Conservation (phyloP, 2,329 filamentous ascomycete species). For the Colletotrichum agaves region DNA sequence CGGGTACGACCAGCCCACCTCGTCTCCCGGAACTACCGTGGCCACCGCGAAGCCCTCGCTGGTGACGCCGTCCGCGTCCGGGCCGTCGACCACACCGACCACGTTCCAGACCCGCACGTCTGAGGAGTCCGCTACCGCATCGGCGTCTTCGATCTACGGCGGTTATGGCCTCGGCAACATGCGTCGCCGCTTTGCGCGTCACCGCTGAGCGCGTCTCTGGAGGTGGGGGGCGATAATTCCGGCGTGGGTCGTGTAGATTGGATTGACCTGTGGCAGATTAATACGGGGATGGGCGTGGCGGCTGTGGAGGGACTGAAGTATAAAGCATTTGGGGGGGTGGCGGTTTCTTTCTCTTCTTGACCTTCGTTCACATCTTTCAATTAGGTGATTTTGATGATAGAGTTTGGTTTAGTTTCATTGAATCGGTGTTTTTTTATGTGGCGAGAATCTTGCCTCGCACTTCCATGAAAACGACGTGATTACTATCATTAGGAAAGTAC, state of each 20-base stretch:
- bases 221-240: too few relatives aligned
- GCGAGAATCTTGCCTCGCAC: neutral
- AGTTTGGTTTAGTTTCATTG: neutral
- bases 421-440: slow-evolving; percentile 9
- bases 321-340: slow-evolving; percentile 3
- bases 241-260: neutral
- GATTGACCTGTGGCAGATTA: neutral
- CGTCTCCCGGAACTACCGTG: slow-evolving; percentile 4
- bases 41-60: slow-evolving; percentile 21
- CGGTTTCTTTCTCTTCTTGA: slow-evolving; percentile 28
- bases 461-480: neutral
- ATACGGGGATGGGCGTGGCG: too few relatives aligned
- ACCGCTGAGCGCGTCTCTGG: neutral
- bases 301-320: neutral
- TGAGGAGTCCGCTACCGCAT: neutral
- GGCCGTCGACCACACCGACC: neutral
- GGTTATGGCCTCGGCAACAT: slow-evolving; percentile 9
- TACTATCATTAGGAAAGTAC: too few relatives aligned
- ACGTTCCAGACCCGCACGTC: slow-evolving; percentile 17
- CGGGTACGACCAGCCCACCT: neutral
- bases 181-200: neutral
- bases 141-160: neutral
- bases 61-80: neutral
- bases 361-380: slow-evolving; percentile 24
- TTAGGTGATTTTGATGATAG: neutral